Conservation (phyloP, 2,329 filamentous ascomycete genomes). For the Paecilomyces formosus region DNA sequence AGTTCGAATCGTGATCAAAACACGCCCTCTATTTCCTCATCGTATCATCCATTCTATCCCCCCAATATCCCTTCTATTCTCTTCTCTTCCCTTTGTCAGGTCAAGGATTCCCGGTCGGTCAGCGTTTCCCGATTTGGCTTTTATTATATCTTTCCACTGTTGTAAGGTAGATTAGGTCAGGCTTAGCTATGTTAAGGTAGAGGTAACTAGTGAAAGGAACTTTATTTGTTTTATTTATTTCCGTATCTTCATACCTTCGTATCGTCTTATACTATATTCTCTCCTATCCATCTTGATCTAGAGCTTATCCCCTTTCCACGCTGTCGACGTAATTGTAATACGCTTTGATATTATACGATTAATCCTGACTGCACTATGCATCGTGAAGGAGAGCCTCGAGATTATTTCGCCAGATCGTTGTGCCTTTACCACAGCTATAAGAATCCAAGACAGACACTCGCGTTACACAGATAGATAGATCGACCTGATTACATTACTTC, state of each 20-base stretch:
- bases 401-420: no score
- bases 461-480: no score
- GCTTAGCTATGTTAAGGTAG: not conserved
- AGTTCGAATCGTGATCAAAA: conserved; percentile 21
- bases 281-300: not conserved
- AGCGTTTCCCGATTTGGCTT: not conserved
- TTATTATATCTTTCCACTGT: not conserved
- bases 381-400: no score
- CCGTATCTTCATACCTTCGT: not conserved
- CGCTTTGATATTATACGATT: no score
- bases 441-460: no score
- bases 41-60: not conserved
- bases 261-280: not conserved
- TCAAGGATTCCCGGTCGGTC: not conserved
- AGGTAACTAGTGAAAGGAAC: not conserved
- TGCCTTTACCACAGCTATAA: no score
- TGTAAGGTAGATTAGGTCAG: not conserved
- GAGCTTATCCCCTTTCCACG: no score
- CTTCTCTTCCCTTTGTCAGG: not conserved
- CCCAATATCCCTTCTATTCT: not conserved
- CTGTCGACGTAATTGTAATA: no score
- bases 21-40: not conserved
- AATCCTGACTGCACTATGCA: no score
- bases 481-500: no score
- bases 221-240: no score